Evolutionary conservation across 208 protist species (phyloP).

Genomic region (Crithidia fasciculata): DNA sequence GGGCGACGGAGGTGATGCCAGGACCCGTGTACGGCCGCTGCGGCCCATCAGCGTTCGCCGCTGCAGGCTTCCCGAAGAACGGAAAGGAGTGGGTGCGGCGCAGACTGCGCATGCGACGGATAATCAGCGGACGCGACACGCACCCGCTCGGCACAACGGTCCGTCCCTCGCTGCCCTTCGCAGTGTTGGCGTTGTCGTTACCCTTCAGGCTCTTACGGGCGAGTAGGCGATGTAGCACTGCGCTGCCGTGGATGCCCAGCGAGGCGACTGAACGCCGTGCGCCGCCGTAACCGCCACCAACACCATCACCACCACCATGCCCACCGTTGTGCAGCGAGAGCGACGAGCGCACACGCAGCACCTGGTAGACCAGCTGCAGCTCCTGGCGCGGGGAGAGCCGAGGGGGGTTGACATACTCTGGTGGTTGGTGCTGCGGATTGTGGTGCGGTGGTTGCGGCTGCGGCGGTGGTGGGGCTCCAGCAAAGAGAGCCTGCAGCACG

Average conservation of each 20-base stretch:
- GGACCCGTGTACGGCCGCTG: no score
- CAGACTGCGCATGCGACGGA: not conserved
- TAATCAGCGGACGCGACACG: conserved; percentile 7
- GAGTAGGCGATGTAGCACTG: not conserved
- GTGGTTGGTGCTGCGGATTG: not conserved
- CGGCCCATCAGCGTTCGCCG: no score
- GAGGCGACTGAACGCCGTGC: not conserved
- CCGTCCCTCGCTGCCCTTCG: not conserved
- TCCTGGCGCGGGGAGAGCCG: conserved; percentile 2
- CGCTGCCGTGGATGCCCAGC: not conserved
- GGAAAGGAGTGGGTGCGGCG: not conserved
- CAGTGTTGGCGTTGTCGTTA: not conserved
- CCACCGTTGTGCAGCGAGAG: no score
- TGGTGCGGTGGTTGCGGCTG: not conserved
- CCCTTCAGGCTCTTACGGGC: not conserved
- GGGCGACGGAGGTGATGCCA: not conserved
- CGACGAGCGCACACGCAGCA: conserved; percentile 12
- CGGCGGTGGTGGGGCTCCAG: not conserved
- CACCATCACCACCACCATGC: not conserved
- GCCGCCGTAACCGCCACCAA: not conserved
- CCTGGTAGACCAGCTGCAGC: conserved; percentile 17
- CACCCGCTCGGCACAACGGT: conserved; percentile 7
- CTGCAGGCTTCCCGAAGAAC: not conserved
- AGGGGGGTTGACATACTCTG: no score
- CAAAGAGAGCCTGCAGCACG: not conserved